A percentile compares a stretch with the other conserved stretches of the same genome.
These are phyloP conservation scores for Penicillium freii DNA, from an alignment of 2,329 filamentous ascomycete species.

Conservation along the genomic window DNA sequence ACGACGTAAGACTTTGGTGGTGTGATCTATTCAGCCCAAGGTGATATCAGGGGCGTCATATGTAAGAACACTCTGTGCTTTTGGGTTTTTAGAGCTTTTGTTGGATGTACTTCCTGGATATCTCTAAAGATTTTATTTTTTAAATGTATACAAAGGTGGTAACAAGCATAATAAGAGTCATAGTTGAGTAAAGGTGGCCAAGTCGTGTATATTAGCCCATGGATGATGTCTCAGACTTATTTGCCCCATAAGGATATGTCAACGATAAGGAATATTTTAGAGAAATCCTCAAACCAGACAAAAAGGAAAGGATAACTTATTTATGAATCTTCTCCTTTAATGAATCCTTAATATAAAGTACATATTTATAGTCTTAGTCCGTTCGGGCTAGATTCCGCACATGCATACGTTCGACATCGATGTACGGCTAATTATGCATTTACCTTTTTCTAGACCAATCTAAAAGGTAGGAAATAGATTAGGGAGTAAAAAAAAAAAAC, in stretches of 20 bases:
- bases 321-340: background rate
- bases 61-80: background rate
- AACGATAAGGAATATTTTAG: background rate
- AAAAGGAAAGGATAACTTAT: background rate
- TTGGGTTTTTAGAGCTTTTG: too few relatives aligned
- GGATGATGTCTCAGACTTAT: background rate
- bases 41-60: background rate
- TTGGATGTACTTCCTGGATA: too few relatives aligned
- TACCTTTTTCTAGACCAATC: background rate
- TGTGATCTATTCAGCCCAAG: background rate
- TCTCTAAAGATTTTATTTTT: background rate
- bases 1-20: background rate
- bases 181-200: background rate
- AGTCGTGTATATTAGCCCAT: background rate
- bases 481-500: background rate
- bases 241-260: background rate
- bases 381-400: constrained; percentile 10
- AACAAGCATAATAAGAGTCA: background rate
- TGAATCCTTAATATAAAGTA: background rate
- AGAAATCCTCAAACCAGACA: background rate
- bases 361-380: background rate
- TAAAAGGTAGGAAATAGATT: background rate
- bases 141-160: background rate
- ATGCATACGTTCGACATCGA: background rate
- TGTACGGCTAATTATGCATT: constrained; percentile 1